These are phyloP conservation scores for Panicum hallii DNA, from an alignment of 202 grass and related monocot species.

Conservation along the genomic window DNA sequence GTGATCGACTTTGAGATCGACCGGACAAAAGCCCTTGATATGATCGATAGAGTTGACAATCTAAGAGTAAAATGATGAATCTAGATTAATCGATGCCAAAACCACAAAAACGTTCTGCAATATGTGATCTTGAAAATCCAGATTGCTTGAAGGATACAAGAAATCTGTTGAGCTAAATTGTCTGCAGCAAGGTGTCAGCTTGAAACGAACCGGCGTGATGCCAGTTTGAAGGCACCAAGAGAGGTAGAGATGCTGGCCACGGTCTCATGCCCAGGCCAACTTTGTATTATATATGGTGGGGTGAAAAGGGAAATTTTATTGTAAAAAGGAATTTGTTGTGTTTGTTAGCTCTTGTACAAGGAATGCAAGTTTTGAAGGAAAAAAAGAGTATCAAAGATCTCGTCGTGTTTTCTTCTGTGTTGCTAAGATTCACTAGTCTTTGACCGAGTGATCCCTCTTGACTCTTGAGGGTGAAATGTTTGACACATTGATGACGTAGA, in stretches of 20 bases:
- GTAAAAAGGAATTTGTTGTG: conserved; percentile 61
- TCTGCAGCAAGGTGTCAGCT: background rate
- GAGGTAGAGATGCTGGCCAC: conserved; percentile 21
- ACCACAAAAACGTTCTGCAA: background rate
- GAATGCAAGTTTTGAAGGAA: conserved; percentile 55
- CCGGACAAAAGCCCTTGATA: conserved; percentile 77
- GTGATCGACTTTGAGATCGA: conserved; percentile 86
- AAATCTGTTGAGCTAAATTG: conserved; percentile 19
- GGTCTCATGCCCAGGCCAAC: conserved; percentile 36
- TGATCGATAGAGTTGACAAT: conserved; percentile 87
- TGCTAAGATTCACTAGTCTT: background rate
- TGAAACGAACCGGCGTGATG: conserved; percentile 13
- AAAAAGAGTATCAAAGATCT: background rate
- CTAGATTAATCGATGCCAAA: conserved; percentile 4
- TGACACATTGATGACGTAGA: too few species aligned
- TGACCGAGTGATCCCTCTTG: background rate
- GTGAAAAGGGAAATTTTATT: conserved; percentile 41
- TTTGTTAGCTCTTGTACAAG: conserved; percentile 60
- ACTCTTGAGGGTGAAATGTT: background rate
- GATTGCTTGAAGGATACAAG: conserved; percentile 28
- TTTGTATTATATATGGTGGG: conserved; percentile 53
- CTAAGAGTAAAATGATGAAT: conserved; percentile 58
- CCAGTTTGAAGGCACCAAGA: conserved; percentile 17
- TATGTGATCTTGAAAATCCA: conserved; percentile 39
- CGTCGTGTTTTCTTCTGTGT: background rate